Evolutionary conservation across 768 basidiomycete species (phyloP).

Genomic region (Tricholoma saponaceum): DNA sequence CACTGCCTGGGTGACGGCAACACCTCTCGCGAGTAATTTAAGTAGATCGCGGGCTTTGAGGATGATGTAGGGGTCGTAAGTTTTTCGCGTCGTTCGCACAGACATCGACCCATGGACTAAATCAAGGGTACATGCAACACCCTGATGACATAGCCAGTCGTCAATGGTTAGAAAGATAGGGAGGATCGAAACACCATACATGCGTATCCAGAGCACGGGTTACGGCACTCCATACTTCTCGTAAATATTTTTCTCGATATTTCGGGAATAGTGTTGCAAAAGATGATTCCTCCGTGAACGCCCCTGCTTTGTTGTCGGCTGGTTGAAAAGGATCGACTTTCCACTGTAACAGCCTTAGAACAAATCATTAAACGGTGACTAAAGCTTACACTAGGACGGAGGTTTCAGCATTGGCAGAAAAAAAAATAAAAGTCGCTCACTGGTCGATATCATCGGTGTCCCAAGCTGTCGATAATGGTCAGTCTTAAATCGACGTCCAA

Average conservation of each 20-base stretch:
- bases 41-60: constrained; percentile 95
- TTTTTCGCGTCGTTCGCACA: constrained; percentile 94
- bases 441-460: constrained; percentile 99
- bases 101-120: constrained; percentile 97
- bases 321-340: constrained; percentile 77
- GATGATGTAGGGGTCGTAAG: constrained; percentile 94
- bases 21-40: constrained; percentile 91
- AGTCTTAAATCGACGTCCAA: constrained; percentile 6
- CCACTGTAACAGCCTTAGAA: constrained; percentile 52
- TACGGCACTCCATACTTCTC: constrained; percentile 92
- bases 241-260: constrained; percentile 94
- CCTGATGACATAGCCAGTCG: constrained; percentile 40
- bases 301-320: constrained; percentile 73
- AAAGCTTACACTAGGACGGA: constrained; percentile 38
- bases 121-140: constrained; percentile 87
- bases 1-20: constrained; percentile 78
- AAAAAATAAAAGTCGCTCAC: constrained; percentile 46
- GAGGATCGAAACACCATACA: constrained; percentile 35
- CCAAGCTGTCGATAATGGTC: constrained; percentile 65
- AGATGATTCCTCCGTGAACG: constrained; percentile 93
- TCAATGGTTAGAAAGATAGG: background rate
- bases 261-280: constrained; percentile 99
- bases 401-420: constrained; percentile 7
- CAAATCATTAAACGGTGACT: background rate
- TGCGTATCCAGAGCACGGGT: constrained; percentile 80